These are phyloP conservation scores for Echinochloa phyllopogon DNA, from an alignment of 176 grass and related monocot species.

Conservation along the genomic window DNA sequence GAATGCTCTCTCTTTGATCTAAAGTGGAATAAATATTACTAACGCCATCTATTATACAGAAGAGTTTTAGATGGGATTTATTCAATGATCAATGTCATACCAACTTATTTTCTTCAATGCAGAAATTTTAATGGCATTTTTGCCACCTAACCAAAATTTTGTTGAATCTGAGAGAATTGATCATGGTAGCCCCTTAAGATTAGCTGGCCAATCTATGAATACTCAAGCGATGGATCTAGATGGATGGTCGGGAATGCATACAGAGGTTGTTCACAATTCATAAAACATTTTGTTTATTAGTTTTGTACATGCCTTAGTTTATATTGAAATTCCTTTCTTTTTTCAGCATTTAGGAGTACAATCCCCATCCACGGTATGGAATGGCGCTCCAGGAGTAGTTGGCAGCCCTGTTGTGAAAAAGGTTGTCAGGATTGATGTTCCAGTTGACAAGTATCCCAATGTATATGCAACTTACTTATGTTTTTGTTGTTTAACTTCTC, in stretches of 20 bases:
- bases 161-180: constrained; percentile 81
- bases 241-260: constrained; percentile 73
- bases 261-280: constrained; percentile 63
- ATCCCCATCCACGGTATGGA: constrained; percentile 58
- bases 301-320: constrained; percentile 23
- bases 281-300: constrained; percentile 19
- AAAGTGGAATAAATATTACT: constrained; percentile 26
- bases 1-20: not conserved
- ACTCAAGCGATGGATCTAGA: constrained; percentile 90
- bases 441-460: constrained; percentile 79
- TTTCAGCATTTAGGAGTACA: constrained; percentile 64
- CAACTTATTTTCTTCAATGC: constrained; percentile 54
- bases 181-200: constrained; percentile 73
- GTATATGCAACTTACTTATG: constrained; percentile 51
- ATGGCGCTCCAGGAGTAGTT: constrained; percentile 56
- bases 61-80: not conserved
- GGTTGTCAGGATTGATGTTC: constrained; percentile 83
- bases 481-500: constrained; percentile 11
- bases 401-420: constrained; percentile 68
- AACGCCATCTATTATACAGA: not conserved
- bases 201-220: constrained; percentile 62
- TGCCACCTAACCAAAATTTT: constrained; percentile 74
- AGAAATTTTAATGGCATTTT: constrained; percentile 91
- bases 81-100: not conserved
- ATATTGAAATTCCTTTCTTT: constrained; percentile 40